Conservation (phyloP, 1,284 basidiomycete species). For the Trametes versicolor region DNA sequence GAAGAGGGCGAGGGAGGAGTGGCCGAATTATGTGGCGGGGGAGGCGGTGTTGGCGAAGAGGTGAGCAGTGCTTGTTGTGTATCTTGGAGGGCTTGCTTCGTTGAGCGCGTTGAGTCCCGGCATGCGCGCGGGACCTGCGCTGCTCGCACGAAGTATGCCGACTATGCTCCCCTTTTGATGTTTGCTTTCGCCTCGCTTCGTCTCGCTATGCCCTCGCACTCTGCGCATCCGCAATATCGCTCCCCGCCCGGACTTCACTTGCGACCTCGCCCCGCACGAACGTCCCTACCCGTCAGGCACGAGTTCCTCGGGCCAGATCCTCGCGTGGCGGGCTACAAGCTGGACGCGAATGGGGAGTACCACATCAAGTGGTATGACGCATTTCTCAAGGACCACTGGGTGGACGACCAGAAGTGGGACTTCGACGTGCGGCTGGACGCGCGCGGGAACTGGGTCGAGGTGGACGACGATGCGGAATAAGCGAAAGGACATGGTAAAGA, state of each 20-base stretch:
- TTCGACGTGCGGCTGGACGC: slow-evolving; percentile 47
- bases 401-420: slow-evolving; percentile 53
- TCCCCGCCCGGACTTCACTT: background rate
- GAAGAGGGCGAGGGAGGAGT: slow-evolving; percentile 18
- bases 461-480: slow-evolving; percentile 22
- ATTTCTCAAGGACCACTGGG: slow-evolving; percentile 55
- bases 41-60: slow-evolving; percentile 48
- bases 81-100: slow-evolving; percentile 9
- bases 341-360: slow-evolving; percentile 50
- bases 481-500: no score
- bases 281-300: slow-evolving; percentile 42
- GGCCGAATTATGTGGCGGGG: slow-evolving; percentile 51
- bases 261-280: background rate
- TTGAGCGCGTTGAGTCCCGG: slow-evolving; percentile 16
- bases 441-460: slow-evolving; percentile 43
- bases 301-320: slow-evolving; percentile 56
- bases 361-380: slow-evolving; percentile 55
- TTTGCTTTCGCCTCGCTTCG: no score
- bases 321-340: slow-evolving; percentile 52
- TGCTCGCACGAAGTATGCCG: background rate
- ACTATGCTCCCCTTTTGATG: background rate
- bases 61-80: slow-evolving; percentile 36
- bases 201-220: background rate
- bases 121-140: background rate
- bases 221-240: background rate